These are phyloP conservation scores for Suillus variegatus DNA, from an alignment of 768 basidiomycete genomes.

Conservation along the genomic window DNA sequence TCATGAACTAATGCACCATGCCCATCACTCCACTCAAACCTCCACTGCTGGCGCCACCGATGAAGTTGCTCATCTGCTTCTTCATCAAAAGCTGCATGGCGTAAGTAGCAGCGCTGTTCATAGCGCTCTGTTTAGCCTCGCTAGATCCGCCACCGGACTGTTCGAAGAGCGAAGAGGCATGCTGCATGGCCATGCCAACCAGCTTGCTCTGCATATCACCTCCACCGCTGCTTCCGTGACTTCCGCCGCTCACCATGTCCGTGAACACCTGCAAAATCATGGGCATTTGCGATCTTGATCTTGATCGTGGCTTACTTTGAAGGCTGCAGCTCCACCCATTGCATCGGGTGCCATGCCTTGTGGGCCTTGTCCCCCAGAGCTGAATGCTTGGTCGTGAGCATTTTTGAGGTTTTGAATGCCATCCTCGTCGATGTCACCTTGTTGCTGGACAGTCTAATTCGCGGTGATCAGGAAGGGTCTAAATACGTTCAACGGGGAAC, in stretches of 20 bases:
- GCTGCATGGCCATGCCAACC: constrained; percentile 85
- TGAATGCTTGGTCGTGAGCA: constrained; percentile 66
- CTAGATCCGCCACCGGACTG: constrained; percentile 60
- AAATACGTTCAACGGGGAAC: neutral
- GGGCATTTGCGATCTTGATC: too few relatives aligned
- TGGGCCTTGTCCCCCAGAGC: constrained; percentile 38
- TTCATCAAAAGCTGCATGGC: constrained; percentile 82
- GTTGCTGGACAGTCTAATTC: constrained; percentile 33
- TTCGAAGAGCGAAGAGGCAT: constrained; percentile 69
- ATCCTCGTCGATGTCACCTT: constrained; percentile 67
- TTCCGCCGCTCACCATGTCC: constrained; percentile 30
- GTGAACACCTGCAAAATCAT: constrained; percentile 56
- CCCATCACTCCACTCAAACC: constrained; percentile 63
- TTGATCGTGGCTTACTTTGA: constrained; percentile 48
- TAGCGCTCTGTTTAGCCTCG: constrained; percentile 73
- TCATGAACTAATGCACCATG: constrained; percentile 48
- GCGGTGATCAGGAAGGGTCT: neutral
- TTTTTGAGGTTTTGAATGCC: constrained; percentile 41
- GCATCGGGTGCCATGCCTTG: constrained; percentile 57
- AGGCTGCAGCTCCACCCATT: constrained; percentile 77
- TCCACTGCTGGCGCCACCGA: constrained; percentile 68
- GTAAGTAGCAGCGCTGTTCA: constrained; percentile 84
- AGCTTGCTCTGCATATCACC: constrained; percentile 61
- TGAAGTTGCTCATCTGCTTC: constrained; percentile 54
- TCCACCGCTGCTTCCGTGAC: constrained; percentile 32